phyloP scores from a whole-genome alignment of 2,329 filamentous ascomycete genomes.

The Hypomyces rosellus region DNA sequence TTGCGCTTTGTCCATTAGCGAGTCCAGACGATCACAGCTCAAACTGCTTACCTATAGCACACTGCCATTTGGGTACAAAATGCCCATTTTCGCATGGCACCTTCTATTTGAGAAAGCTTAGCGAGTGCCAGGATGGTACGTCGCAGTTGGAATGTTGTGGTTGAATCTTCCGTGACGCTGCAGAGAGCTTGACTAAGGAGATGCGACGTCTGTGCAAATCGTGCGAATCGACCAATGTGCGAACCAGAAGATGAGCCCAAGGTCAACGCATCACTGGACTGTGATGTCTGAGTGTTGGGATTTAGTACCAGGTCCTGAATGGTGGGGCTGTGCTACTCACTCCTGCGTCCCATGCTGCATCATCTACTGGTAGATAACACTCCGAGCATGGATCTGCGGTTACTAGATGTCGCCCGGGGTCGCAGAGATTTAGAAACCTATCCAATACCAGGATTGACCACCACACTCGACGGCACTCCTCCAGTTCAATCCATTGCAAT shows the following conservation, averaged over 20 bases:
- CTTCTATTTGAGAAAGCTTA: constrained; percentile 11
- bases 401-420: constrained; percentile 8
- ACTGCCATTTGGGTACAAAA: constrained; percentile 15
- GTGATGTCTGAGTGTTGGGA: background rate
- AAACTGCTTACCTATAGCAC: constrained; percentile 11
- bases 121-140: constrained; percentile 12
- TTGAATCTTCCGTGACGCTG: constrained; percentile 5
- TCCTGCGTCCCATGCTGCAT: no score
- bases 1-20: background rate
- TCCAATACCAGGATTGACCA: constrained; percentile 14
- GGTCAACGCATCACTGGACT: constrained; percentile 3
- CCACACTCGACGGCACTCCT: constrained; percentile 13
- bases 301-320: no score
- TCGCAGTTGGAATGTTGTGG: constrained; percentile 9
- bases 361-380: no score
- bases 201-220: constrained; percentile 16
- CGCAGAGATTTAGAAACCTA: constrained; percentile 12
- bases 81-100: constrained; percentile 8
- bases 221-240: constrained; percentile 11
- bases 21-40: background rate
- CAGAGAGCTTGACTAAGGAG: constrained; percentile 12
- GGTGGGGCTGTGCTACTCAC: no score
- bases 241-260: constrained; percentile 7
- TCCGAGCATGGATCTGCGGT: constrained; percentile 11
- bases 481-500: constrained; percentile 7